Evolutionary conservation across 495 filamentous ascomycete species (phyloP), one percentile per base, ranked within the genome.

Genomic region (Trichoderma virens): DNA sequence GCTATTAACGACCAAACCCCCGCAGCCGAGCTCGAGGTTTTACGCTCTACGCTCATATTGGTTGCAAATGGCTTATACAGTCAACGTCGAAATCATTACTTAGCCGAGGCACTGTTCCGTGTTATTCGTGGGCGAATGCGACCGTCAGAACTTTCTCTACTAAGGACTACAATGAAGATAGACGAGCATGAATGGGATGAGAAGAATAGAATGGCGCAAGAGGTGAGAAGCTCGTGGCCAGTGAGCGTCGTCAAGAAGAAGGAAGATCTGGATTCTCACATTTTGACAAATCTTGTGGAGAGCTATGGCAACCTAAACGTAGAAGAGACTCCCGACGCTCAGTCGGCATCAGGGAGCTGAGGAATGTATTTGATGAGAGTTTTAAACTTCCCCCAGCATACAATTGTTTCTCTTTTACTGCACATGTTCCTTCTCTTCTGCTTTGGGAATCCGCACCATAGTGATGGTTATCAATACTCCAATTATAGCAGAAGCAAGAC

Each of bases 361-460:
- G 2, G 13, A 13, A 35, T 3, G 34, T 1, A 35, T 6, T 35
- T 35, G 34, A 35, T n/a, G n/a, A n/a, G n/a, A n/a, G n/a, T n/a
- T n/a, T n/a, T n/a, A n/a, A n/a, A n/a, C n/a, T n/a, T n/a, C n/a
- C 14, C n/a, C 6, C 16, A 45, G 20, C 20, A 47, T 20, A 25
- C 43, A 20, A 20, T 20, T 41, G 20, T 8, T 23, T 62, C 20
- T 47, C 38, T n/a, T 30, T 68, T 45, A 71, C 34, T 70, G 70
- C 45, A 82, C 77, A 68, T 83, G 80, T 60, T 81, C 79, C 66
- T 81, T 80, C 67, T 83, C 79, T 64, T 81, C 79, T 27, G 78
- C 76, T 69, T 79, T 80, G 0, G 75, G 76, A 64, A 81, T 80
- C 47, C 79, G 67, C 35, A 81, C 78, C 68, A 72, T 71, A 5